Evolutionary conservation across 805 yeast species (phyloP).

Genomic region (Candida loeiensis): DNA sequence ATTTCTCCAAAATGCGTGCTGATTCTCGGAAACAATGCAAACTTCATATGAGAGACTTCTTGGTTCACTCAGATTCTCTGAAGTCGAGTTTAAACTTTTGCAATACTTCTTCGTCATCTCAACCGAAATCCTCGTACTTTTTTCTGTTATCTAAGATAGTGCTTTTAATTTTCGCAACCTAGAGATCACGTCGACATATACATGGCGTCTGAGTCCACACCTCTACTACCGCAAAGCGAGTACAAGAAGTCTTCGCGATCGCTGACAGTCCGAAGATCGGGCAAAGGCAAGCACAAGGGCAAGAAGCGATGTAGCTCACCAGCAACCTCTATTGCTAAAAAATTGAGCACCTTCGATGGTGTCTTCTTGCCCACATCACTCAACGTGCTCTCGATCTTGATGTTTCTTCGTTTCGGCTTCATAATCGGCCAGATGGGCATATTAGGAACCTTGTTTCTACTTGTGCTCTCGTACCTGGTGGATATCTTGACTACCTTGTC

Average conservation of each 20-base stretch:
- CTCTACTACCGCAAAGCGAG: conserved; percentile 4
- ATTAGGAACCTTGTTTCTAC: conserved; percentile 64
- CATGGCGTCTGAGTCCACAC: conserved; percentile 6
- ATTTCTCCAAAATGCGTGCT: too few relatives aligned
- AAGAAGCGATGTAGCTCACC: conserved; percentile 2
- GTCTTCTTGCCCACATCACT: conserved; percentile 92
- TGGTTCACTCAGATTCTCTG: too few relatives aligned
- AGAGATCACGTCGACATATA: not conserved
- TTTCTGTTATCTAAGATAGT: too few relatives aligned
- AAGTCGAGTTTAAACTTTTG: too few relatives aligned
- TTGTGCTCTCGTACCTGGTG: conserved; percentile 72
- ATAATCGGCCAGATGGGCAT: conserved; percentile 93
- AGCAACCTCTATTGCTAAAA: conserved; percentile 20
- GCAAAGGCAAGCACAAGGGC: conserved; percentile 1
- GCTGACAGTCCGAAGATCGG: not conserved
- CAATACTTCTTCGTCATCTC: too few relatives aligned
- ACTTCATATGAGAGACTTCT: too few relatives aligned
- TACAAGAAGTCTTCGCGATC: not conserved
- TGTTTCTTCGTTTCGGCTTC: conserved; percentile 95
- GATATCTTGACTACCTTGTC: conserved; percentile 84
- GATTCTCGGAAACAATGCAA: too few relatives aligned
- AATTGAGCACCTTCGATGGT: conserved; percentile 80
- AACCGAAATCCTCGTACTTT: too few relatives aligned
- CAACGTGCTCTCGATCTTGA: conserved; percentile 87
- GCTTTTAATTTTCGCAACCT: not conserved